Base-by-base conservation (phyloP, 148 eudicot species). In the Oxyria digyna region DNA sequence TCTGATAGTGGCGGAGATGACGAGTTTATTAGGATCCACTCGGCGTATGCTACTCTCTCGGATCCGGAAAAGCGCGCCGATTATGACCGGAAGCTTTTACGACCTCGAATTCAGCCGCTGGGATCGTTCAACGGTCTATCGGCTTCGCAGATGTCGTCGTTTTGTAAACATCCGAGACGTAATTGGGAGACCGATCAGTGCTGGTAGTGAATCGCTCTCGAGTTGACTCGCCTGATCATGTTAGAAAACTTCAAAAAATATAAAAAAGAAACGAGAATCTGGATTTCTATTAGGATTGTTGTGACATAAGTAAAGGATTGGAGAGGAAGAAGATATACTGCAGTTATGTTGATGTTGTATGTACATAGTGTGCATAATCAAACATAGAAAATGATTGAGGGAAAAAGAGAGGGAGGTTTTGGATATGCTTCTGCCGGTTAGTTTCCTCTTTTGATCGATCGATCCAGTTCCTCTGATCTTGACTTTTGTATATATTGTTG, bases 101-200 rank as follows among this genome's bases (percentile, higher is more conserved):
- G 71, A 42, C 68, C 70, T 41, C 66, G 72, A 59, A 27, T 45
- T 1, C 59, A 67, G 14, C 62, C 70, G 42, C 35, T 67, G 40
- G 55, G 74, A 21, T 50, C 70, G 4, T 59, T 57, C 62, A 14
- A 63, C 8, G 76, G 73, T 4, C 4, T 70, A 0, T 77, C 79
- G 14, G 65, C 20, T 38, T 43, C 82, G 8, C 26, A 11, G 14
- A 26, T 27, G 64, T 50, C 77, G 71, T 57, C 72, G 32, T 78
- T 62, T 46, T 38, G 70, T 26, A 46, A 80, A 0, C 74, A 71
- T 59, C 78, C 71, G 43, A 20, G 73, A 64, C 81, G 84, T 46
- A 84, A 81, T 68, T 88, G 91, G 95, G 90, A 88, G 75, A 79
- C 87, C 6, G 91, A 86, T 41, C 91, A 88, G 76, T 88, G 94